phyloP scores from a whole-genome alignment of 169 alveolate species.

The Plasmodium billcollinsi region DNA sequence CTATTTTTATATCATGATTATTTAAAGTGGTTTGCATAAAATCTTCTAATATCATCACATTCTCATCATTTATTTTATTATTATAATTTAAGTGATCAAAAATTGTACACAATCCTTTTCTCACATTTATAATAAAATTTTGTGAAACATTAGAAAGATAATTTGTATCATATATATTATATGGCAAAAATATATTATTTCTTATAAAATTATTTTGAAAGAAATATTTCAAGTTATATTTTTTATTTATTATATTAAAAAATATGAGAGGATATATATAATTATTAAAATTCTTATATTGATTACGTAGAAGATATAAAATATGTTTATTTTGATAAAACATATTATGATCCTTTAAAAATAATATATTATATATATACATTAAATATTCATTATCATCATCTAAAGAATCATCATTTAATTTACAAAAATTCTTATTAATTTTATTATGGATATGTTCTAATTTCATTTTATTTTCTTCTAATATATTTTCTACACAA shows the following conservation, averaged over 20 bases:
- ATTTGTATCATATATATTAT: neutral
- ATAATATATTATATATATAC: conserved; percentile 20
- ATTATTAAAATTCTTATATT: conserved; percentile 31
- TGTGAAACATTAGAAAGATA: neutral
- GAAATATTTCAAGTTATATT: conserved; percentile 8
- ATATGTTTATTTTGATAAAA: conserved; percentile 40
- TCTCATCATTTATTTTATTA: no score
- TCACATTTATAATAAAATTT: neutral
- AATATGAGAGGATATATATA: conserved; percentile 41
- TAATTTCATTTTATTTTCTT: neutral
- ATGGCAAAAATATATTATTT: neutral
- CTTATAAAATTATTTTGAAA: conserved; percentile 18
- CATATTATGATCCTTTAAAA: conserved; percentile 40
- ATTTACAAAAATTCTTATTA: conserved; percentile 3
- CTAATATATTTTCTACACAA: conserved; percentile 7
- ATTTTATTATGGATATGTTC: neutral
- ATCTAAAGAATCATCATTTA: neutral
- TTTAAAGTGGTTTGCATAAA: neutral
- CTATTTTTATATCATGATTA: neutral
- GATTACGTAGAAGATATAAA: conserved; percentile 39
- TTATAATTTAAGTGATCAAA: neutral
- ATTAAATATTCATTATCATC: conserved; percentile 3
- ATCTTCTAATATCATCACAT: no score
- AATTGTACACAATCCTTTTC: neutral
- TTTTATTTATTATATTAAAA: conserved; percentile 14